phyloP scores from a whole-genome alignment of 352 stramenopile species.

The Globisporangium rhizosaccharum region DNA sequence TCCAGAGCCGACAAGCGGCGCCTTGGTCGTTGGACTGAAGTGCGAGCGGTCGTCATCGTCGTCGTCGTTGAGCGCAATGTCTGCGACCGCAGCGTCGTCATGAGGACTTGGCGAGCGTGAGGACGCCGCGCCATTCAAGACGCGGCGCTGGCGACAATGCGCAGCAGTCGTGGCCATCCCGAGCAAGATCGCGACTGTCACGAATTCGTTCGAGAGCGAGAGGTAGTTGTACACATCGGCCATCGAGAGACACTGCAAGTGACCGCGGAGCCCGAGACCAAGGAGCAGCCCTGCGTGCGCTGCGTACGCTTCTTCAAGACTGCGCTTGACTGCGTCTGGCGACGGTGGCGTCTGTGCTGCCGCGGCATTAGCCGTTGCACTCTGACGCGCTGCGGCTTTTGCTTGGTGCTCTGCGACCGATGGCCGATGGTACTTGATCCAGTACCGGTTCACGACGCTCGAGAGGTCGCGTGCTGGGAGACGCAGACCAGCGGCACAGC shows the following conservation, averaged over 20 bases:
- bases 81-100: neutral
- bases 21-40: conserved; percentile 15
- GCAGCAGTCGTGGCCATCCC: conserved; percentile 94
- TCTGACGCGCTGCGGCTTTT: neutral
- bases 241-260: conserved; percentile 94
- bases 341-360: conserved; percentile 6
- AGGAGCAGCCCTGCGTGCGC: conserved; percentile 94
- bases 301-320: conserved; percentile 79
- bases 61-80: conserved; percentile 17
- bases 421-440: conserved; percentile 97
- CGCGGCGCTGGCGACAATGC: conserved; percentile 55
- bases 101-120: neutral
- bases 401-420: conserved; percentile 31
- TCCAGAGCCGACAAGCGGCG: conserved; percentile 30
- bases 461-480: conserved; percentile 68
- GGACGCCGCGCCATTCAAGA: neutral
- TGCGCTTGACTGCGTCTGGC: conserved; percentile 20
- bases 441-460: conserved; percentile 91
- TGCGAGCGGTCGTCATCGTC: neutral
- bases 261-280: conserved; percentile 91
- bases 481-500: conserved; percentile 92
- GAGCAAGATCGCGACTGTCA: conserved; percentile 95
- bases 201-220: conserved; percentile 94
- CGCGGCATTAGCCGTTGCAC: conserved; percentile 6
- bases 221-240: conserved; percentile 99